Conservation (phyloP, 306 rosid genomes). For the Cicer cuneatum region DNA sequence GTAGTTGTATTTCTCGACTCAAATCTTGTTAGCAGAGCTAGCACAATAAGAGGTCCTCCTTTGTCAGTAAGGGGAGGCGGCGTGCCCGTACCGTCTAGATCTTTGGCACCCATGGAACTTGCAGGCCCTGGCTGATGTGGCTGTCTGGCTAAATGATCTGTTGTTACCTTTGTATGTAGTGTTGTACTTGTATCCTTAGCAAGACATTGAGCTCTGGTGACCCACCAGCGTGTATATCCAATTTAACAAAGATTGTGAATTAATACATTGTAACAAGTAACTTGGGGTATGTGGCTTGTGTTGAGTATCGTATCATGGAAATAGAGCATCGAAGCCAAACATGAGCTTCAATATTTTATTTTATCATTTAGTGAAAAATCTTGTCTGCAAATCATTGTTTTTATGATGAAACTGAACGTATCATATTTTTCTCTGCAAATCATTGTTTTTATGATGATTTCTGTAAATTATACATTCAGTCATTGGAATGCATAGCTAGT, state of each 20-base stretch:
- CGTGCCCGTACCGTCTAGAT: slow-evolving; percentile 53
- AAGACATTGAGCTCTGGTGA: slow-evolving; percentile 50
- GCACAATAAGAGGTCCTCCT: slow-evolving; percentile 61
- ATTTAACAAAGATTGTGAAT: slow-evolving; percentile 49
- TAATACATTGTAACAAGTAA: slow-evolving; percentile 49
- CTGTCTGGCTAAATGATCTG: slow-evolving; percentile 33
- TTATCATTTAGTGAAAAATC: slow-evolving; percentile 33
- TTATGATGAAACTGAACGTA: not conserved
- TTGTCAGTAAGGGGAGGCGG: slow-evolving; percentile 76
- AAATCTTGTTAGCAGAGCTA: slow-evolving; percentile 78
- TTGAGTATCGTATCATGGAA: slow-evolving; percentile 41
- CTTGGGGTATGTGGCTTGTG: slow-evolving; percentile 45
- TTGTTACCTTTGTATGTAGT: slow-evolving; percentile 46
- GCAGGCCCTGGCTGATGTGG: slow-evolving; percentile 44
- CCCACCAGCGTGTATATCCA: slow-evolving; percentile 49
- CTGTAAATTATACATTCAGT: slow-evolving; percentile 27
- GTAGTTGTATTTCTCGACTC: slow-evolving; percentile 78
- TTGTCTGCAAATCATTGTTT: slow-evolving; percentile 35
- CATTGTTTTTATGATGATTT: slow-evolving; percentile 12
- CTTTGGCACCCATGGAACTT: slow-evolving; percentile 49
- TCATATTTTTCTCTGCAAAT: not conserved
- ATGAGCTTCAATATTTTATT: slow-evolving; percentile 48
- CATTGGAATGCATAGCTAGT: slow-evolving; percentile 2
- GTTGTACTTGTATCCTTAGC: slow-evolving; percentile 45
- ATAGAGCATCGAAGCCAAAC: slow-evolving; percentile 45